A percentile compares a stretch with the other conserved stretches of the same genome.
Evolutionary conservation across 2,329 filamentous ascomycete species (phyloP).

Genomic region (Spiromastix sp.): DNA sequence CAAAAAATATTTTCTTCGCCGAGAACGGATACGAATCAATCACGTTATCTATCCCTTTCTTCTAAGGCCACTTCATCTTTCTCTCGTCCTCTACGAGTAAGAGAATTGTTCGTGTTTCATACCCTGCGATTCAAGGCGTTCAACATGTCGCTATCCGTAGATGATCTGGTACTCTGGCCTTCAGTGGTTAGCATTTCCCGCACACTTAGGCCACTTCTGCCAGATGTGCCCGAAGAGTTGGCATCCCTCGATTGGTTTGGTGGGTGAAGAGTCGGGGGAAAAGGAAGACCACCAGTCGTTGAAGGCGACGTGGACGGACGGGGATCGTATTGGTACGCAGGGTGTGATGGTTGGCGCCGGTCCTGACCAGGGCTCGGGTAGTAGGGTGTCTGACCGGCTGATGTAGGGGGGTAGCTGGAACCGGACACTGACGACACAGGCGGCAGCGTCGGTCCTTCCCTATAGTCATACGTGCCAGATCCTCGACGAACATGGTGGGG

Average conservation of each 20-base stretch:
- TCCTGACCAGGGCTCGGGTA: conserved; percentile 28
- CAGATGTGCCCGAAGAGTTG: conserved; percentile 30
- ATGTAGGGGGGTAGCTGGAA: conserved; percentile 31
- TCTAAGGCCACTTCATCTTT: no score
- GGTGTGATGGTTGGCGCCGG: conserved; percentile 35
- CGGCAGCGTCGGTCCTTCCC: conserved; percentile 37
- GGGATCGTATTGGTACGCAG: conserved; percentile 32
- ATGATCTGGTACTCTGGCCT: conserved; percentile 28
- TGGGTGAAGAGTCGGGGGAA: conserved; percentile 24
- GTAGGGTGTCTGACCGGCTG: conserved; percentile 25
- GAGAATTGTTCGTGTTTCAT: no score
- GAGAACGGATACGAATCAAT: background rate
- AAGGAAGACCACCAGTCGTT: conserved; percentile 28
- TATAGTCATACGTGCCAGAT: conserved; percentile 35
- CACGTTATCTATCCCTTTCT: background rate
- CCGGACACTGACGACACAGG: conserved; percentile 36
- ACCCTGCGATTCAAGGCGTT: conserved; percentile 35
- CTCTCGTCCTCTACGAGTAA: no score
- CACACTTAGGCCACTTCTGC: conserved; percentile 35
- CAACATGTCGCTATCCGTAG: conserved; percentile 41
- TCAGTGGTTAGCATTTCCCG: conserved; percentile 38
- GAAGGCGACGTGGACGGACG: conserved; percentile 32
- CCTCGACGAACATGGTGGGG: conserved; percentile 32
- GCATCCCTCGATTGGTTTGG: conserved; percentile 23
- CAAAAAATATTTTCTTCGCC: background rate